Conservation (phyloP, 2,329 filamentous ascomycete species). For the Trichoderma atroviride region DNA sequence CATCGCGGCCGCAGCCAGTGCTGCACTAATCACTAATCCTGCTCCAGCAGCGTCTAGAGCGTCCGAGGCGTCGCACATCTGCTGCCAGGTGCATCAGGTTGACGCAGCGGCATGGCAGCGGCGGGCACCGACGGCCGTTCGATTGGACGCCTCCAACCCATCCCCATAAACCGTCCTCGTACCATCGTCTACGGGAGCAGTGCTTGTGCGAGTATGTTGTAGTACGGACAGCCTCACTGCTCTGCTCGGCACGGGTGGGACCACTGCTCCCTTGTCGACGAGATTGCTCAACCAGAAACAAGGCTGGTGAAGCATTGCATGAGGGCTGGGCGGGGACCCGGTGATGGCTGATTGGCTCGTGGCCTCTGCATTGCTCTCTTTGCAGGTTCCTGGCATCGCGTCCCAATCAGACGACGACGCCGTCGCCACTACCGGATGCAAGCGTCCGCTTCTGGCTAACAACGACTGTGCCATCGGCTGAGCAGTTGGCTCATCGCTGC, state of each 20-base stretch:
- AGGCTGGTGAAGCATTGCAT: constrained; percentile 25
- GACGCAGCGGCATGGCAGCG: constrained; percentile 24
- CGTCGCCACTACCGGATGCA: constrained; percentile 28
- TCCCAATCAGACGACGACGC: constrained; percentile 29
- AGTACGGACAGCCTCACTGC: constrained; percentile 30
- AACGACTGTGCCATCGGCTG: constrained; percentile 24
- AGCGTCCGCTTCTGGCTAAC: constrained; percentile 27
- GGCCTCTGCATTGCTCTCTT: constrained; percentile 1
- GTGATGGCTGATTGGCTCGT: constrained; percentile 6
- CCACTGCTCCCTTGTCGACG: constrained; percentile 15
- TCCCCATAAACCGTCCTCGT: neutral
- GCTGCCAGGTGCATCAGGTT: constrained; percentile 25
- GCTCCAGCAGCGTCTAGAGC: neutral
- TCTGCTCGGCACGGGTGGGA: constrained; percentile 22
- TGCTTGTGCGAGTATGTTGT: neutral
- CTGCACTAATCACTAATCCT: constrained; percentile 21
- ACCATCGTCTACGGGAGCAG: neutral
- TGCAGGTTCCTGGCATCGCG: constrained; percentile 25
- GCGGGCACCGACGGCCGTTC: constrained; percentile 11
- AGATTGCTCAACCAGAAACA: constrained; percentile 25
- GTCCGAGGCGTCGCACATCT: constrained; percentile 13
- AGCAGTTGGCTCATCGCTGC: constrained; percentile 26
- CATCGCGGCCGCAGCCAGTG: constrained; percentile 4
- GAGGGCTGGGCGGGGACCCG: neutral
- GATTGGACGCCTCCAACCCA: constrained; percentile 30